Evolutionary conservation across 148 eudicot genomes (phyloP).

Genomic region (Chenopodium formosanum): DNA sequence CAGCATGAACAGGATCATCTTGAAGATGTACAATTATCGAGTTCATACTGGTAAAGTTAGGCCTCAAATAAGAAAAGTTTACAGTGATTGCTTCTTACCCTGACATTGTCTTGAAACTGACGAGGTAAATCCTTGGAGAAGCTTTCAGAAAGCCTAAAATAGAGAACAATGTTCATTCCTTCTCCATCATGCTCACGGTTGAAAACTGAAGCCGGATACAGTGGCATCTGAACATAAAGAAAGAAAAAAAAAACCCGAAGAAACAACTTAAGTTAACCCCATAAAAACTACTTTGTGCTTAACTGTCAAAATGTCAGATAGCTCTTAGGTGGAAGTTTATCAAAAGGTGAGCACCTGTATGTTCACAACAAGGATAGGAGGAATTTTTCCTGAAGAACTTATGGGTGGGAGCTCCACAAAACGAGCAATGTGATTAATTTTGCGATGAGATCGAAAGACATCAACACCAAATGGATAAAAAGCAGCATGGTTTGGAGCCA

Average conservation of each 20-base stretch:
- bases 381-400: constrained; percentile 55
- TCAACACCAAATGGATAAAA: constrained; percentile 85
- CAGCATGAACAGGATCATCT: not conserved
- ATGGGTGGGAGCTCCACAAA: constrained; percentile 76
- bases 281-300: not conserved
- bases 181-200: constrained; percentile 81
- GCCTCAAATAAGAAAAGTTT: not conserved
- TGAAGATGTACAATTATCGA: not conserved
- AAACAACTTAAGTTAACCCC: not conserved
- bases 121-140: constrained; percentile 71
- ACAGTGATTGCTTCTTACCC: constrained; percentile 39
- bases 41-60: not conserved
- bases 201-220: constrained; percentile 78
- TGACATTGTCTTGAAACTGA: constrained; percentile 75
- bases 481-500: constrained; percentile 69
- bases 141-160: constrained; percentile 75
- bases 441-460: constrained; percentile 74
- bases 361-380: constrained; percentile 82
- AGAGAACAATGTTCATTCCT: constrained; percentile 77
- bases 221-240: constrained; percentile 52
- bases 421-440: constrained; percentile 86
- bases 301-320: not conserved
- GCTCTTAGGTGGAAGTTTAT: not conserved
- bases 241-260: not conserved
- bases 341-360: constrained; percentile 53